Evolutionary conservation across 2,329 filamentous ascomycete species (phyloP).

Genomic region (Hyphodiscus sp.): DNA sequence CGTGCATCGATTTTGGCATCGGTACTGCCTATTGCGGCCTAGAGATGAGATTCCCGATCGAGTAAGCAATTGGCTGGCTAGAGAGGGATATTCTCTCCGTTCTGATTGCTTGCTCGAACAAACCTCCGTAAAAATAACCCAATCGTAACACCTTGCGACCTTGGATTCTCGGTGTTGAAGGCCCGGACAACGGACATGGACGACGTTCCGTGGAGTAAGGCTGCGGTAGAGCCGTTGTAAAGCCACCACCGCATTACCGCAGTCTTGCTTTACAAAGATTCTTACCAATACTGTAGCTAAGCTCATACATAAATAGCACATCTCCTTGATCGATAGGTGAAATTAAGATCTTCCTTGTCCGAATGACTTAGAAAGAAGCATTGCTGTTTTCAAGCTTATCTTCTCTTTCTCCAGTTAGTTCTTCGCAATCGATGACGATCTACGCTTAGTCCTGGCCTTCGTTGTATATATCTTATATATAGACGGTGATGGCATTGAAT

Average conservation of each 20-base stretch:
- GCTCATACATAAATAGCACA: slow-evolving; percentile 8
- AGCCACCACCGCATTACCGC: background rate
- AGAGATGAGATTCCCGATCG: background rate
- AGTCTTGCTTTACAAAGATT: slow-evolving; percentile 7
- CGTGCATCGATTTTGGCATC: background rate
- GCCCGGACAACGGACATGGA: background rate
- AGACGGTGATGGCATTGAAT: background rate
- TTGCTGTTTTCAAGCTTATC: background rate
- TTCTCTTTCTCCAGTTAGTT: background rate
- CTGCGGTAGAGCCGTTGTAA: background rate
- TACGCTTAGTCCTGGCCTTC: background rate
- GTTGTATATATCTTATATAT: background rate
- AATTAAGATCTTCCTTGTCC: background rate
- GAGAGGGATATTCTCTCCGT: background rate
- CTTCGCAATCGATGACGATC: background rate
- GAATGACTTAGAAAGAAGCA: background rate
- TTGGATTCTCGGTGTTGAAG: background rate
- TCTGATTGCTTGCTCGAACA: background rate
- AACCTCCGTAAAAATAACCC: background rate
- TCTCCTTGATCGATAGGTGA: background rate
- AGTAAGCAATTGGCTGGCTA: background rate
- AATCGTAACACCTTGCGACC: background rate
- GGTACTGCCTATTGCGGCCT: background rate
- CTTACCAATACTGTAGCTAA: slow-evolving; percentile 9
- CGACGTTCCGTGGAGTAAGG: background rate